These are phyloP conservation scores for Claviceps sp. DNA, from an alignment of 2,329 filamentous ascomycete genomes.

Conservation along the genomic window DNA sequence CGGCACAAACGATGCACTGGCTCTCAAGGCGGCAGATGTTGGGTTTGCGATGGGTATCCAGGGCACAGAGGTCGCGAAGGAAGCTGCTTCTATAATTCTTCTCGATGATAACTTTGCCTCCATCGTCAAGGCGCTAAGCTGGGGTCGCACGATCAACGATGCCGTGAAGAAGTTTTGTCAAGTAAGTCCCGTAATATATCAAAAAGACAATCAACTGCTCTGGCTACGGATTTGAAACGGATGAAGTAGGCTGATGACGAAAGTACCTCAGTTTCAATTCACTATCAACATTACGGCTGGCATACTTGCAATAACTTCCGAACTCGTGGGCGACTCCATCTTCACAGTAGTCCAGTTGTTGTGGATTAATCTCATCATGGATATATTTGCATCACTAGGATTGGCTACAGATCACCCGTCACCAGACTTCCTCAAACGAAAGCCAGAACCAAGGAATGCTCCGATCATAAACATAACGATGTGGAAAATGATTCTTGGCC, in stretches of 20 bases:
- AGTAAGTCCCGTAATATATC: constrained; percentile 13
- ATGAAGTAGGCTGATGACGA: background rate
- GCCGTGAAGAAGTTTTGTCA: constrained; percentile 52
- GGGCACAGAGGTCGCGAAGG: constrained; percentile 53
- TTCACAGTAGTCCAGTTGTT: constrained; percentile 51
- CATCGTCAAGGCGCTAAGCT: constrained; percentile 48
- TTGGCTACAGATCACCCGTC: constrained; percentile 48
- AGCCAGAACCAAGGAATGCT: constrained; percentile 61
- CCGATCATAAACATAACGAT: constrained; percentile 62
- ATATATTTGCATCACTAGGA: constrained; percentile 52
- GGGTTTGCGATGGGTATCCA: constrained; percentile 56
- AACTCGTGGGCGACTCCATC: constrained; percentile 41
- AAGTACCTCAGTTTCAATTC: constrained; percentile 38
- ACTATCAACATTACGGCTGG: constrained; percentile 58
- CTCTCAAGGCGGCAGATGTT: constrained; percentile 52
- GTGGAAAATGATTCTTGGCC: constrained; percentile 85
- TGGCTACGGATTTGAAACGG: background rate
- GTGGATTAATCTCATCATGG: constrained; percentile 59
- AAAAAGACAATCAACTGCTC: background rate
- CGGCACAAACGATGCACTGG: constrained; percentile 53
- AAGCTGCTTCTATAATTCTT: constrained; percentile 51
- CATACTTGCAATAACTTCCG: constrained; percentile 47
- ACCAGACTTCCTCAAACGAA: constrained; percentile 42
- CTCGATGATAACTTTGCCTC: constrained; percentile 54
- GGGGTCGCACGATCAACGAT: constrained; percentile 50